Evolutionary conservation across 306 rosid genomes (phyloP), one percentile per base, ranked within the genome.

Genomic region (Amphicarpaea edgeworthii): DNA sequence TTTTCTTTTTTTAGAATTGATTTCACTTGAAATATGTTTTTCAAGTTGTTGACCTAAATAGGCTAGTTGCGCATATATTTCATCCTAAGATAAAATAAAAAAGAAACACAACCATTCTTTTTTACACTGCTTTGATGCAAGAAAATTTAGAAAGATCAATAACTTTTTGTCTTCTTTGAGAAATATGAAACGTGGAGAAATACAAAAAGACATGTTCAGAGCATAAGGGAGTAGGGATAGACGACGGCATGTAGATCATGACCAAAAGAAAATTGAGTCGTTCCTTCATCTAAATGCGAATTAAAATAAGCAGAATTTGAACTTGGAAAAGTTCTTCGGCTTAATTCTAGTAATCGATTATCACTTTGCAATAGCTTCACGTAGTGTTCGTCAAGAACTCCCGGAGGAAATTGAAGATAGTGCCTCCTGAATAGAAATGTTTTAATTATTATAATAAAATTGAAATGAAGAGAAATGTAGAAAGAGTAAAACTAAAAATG

Each of bases 301-400:
- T 67, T 57, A 70, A 88, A 88, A 67, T 70, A 85, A 21, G 82
- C 77, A 49, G 77, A 78, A 10, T 16, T 40, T 0, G 46, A 70
- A 12, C 59, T 81, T 2, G 89, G 96, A 34, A 83, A 90, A 0
- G 73, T 76, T 12, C 51, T 59, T 50, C 16, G 38, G 72, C 87
- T 86, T 66, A 88, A 19, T 68, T 79, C 55, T 0, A 42, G n/a
- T 66, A 90, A 72, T 50, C 85, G 74, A 12, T 16, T 62, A 26
- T 85, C 89, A 0, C 67, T 45, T 45, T 78, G 78, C 47, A 85
- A 30, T 17, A 90, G 74, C 66, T 77, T 83, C 32, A 34, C 32
- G 1, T 73, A 90, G 72, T 77, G 86, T 54, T 71, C 64, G 62
- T 85, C 87, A 60, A 88, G 88, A 15, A 70, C 75, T 24, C 70